These are phyloP conservation scores for Plantago coronopus DNA, from an alignment of 305 asterid genomes.

Conservation along the genomic window DNA sequence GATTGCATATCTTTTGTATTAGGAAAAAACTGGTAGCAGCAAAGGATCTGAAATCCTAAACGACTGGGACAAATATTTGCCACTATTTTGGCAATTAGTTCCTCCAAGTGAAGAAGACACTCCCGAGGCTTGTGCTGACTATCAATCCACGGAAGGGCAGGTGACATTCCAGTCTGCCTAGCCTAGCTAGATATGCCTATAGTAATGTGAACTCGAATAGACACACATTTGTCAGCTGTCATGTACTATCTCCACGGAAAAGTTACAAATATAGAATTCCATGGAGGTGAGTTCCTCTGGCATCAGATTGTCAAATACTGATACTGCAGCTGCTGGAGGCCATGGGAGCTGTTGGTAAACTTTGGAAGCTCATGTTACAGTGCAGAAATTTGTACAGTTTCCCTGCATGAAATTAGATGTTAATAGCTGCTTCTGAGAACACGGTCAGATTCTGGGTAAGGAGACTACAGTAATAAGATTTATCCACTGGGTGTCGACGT, in stretches of 20 bases:
- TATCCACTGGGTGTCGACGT: neutral
- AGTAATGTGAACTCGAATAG: neutral
- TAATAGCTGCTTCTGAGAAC: neutral
- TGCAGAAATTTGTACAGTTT: constrained; percentile 10
- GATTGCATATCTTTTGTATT: constrained; percentile 2
- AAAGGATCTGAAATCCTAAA: constrained; percentile 66
- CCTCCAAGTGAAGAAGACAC: constrained; percentile 99
- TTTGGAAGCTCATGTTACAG: neutral
- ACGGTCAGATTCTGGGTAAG: neutral
- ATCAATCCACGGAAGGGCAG: constrained; percentile 52
- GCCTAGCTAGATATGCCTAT: constrained; percentile 30
- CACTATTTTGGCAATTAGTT: constrained; percentile 92
- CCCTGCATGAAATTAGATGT: constrained; percentile 2
- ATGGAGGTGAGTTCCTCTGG: neutral
- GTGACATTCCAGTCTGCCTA: constrained; percentile 70
- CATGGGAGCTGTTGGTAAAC: neutral
- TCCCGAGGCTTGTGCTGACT: constrained; percentile 81
- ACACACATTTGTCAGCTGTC: neutral
- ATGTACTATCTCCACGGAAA: neutral
- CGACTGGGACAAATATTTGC: constrained; percentile 87
- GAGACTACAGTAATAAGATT: neutral
- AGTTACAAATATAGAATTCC: neutral
- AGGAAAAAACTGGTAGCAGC: constrained; percentile 93
- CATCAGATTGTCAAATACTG: neutral
- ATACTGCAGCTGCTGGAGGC: neutral